Evolutionary conservation across 345 rosid species (phyloP), one percentile per base, ranked within the genome.

Genomic region (Raphanus raphanistrum): DNA sequence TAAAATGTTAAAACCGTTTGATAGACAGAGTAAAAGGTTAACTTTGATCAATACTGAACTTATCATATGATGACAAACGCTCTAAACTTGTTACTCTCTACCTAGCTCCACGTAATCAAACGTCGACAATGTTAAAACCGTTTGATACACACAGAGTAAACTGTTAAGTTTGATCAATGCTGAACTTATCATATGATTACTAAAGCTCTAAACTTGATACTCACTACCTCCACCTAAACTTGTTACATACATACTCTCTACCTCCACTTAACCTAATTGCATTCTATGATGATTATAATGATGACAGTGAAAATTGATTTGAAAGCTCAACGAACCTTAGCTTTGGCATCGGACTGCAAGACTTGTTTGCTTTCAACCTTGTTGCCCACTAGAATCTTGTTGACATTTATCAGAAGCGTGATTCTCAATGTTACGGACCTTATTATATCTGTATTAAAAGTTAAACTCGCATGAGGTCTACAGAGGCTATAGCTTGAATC

Each of bases 331-430:
- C 61, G 10, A 85, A 91, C 97, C 91, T 91, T 92, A 64, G 94
- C 84, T 74, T 68, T 84, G 5, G 94, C 76, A 82, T 91, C 94
- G 2, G 85, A 89, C 94, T 10, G 91, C 85, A 66, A 91, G 94
- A 84, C 97, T n/a, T n/a, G n/a, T 86, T 82, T 88, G 92, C 88
- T 88, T 91, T 95, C 99, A 38, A 98, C 98, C 85, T 92, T 95
- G 87, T 92, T 92, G 57, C 99, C 99, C 45, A 95, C 96, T 78
- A 95, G 82, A 79, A 92, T 88, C 90, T 95, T 95, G 94, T 91
- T 95, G 52, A 95, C 99, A 82, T 36, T 90, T 95, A 83, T 95
- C 99, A 63, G 99, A 95, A 73, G 99, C 99, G 80, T 95, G 99
- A 57, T 92, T 98, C 83, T 94, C 98, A 70, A 94, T 92, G 86